Base-by-base conservation (phyloP, 257 asterid genomes). In the Gardenia jasminoides region DNA sequence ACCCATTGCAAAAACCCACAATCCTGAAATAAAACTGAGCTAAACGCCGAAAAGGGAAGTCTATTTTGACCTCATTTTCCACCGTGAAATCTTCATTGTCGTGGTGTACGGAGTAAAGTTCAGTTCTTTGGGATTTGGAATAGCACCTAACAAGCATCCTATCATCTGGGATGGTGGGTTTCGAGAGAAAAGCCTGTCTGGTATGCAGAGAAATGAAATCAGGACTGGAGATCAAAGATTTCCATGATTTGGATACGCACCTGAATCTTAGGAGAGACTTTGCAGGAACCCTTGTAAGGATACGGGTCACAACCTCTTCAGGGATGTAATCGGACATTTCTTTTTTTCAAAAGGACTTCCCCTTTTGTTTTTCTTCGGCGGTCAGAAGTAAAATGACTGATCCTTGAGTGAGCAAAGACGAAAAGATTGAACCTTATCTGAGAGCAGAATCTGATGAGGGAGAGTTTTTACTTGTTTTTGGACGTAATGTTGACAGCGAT, bases 1-100 rank as follows among this genome's bases (percentile, higher is more conserved):
- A 52, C 16, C 89, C 88, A 15, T 88, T 88, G 84, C 82, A 77
- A 19, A 67, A 77, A 31, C 91, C 89, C 6, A 85, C 84, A 15
- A 88, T 78, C 33, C 85, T 72, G 66, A 52, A 78, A 62, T 88
- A 78, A 77, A 43, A 85, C 28, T 50, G 72, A 12, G 83, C 22
- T 59, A 36, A 58, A 19, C 50, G 54, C 24, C 68, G 36, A 62
- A 80, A 80, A 41, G 80, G 77, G 62, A 77, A 62, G 24, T 47
- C 39, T 30, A 59, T 28, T 58, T 26, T 75, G 56, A 72, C 33
- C 15, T 43, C 61, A 75, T 52, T 66, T 28, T 76, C 80, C 28
- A 30, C 65, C 54, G 30, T 15, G 3, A 10, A 24, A 44, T 39
- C 31, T 44, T 72, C 67, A 68, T 80, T 71, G 61, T 20, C 44